Conservation (phyloP, 257 asterid species). For the Coffea eugenioides region DNA sequence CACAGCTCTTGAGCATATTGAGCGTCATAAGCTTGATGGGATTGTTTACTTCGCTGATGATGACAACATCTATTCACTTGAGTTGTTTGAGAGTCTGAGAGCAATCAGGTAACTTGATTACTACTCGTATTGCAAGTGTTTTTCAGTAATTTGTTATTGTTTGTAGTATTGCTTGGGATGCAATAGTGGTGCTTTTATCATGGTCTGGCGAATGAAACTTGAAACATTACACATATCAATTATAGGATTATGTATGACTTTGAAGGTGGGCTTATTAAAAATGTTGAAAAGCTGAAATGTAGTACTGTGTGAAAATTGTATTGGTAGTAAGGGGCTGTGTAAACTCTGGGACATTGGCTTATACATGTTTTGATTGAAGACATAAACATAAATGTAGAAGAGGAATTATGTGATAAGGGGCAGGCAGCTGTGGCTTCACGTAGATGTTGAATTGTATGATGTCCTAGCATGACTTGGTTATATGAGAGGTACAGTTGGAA, state of each 20-base stretch:
- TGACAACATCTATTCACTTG: slow-evolving; percentile 79
- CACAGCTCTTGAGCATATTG: slow-evolving; percentile 85
- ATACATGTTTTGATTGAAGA: background rate
- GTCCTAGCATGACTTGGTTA: background rate
- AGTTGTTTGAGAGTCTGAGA: slow-evolving; percentile 77
- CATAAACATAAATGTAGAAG: background rate
- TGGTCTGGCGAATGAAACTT: background rate
- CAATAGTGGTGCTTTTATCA: background rate
- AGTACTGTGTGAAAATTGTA: background rate
- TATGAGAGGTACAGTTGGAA: background rate
- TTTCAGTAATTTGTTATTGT: background rate
- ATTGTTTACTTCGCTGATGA: slow-evolving; percentile 94
- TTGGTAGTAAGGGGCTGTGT: background rate
- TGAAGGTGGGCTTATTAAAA: background rate
- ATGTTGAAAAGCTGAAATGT: background rate
- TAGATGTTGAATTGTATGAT: background rate
- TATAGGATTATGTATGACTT: background rate
- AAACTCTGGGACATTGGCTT: background rate
- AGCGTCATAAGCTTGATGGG: slow-evolving; percentile 82
- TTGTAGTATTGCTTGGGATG: background rate
- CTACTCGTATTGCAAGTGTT: no score
- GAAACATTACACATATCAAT: background rate
- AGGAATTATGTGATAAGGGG: background rate
- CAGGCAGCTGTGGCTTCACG: background rate
- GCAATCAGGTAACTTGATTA: slow-evolving; percentile 56